Percentiles rank a stretch among this genome's conserved stretches.
These are phyloP conservation scores for Penicillium roqueforti DNA, from an alignment of 495 filamentous ascomycete species.

Conservation along the genomic window DNA sequence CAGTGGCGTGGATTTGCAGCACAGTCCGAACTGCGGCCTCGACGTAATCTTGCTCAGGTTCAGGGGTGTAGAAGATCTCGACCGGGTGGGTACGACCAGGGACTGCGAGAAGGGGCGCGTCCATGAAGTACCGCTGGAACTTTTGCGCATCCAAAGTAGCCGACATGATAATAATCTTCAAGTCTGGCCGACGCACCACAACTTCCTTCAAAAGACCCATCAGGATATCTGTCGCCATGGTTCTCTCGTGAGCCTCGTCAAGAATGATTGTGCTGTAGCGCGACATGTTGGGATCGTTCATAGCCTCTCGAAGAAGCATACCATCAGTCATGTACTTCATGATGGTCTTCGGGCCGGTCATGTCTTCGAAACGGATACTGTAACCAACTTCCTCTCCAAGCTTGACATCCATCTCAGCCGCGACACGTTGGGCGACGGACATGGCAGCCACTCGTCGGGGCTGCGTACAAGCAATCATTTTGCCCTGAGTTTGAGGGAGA, in stretches of 20 bases:
- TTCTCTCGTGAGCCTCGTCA: constrained; percentile 96
- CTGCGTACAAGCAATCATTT: constrained; percentile 96
- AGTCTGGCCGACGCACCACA: constrained; percentile 67
- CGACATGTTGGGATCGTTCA: constrained; percentile 88
- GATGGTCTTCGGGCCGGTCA: constrained; percentile 82
- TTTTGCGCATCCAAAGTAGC: constrained; percentile 95
- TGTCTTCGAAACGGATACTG: constrained; percentile 98
- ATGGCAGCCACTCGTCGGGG: constrained; percentile 97
- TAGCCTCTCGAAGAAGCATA: constrained; percentile 96
- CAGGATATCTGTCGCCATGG: constrained; percentile 88
- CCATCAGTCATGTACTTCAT: constrained; percentile 99
- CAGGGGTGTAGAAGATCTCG: constrained; percentile 96
- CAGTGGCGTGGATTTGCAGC: constrained; percentile 89
- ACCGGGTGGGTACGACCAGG: constrained; percentile 95
- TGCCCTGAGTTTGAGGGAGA: constrained; percentile 74
- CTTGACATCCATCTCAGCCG: constrained; percentile 90
- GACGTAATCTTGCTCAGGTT: constrained; percentile 94
- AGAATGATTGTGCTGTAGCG: constrained; percentile 98
- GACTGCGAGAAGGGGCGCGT: constrained; percentile 88
- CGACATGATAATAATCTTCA: constrained; percentile 99
- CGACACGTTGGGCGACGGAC: constrained; percentile 98
- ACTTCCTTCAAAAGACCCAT: constrained; percentile 95
- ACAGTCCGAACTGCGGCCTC: constrained; percentile 93
- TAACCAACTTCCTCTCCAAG: constrained; percentile 97
- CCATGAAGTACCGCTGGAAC: constrained; percentile 96